Conservation (phyloP, 2,329 filamentous ascomycete genomes). For the Nigrospora osmanthi region DNA sequence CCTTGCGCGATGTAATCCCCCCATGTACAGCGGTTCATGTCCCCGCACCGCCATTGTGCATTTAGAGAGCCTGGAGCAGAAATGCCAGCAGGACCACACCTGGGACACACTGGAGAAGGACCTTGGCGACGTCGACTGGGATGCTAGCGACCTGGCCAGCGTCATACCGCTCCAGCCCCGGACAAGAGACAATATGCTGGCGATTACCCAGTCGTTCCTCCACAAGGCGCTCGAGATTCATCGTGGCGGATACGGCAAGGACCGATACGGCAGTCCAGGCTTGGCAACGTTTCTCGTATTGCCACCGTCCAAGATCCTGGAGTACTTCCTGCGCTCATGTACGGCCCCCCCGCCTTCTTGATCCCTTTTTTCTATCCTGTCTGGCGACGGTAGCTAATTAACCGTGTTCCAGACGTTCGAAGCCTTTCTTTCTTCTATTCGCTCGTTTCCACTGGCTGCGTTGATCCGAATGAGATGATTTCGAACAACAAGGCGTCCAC, state of each 20-base stretch:
- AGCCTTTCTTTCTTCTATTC: conserved; percentile 61
- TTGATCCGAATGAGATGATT: conserved; percentile 62
- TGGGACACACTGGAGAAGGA: conserved; percentile 37
- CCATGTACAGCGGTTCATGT: conserved; percentile 33
- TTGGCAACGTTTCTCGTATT: conserved; percentile 57
- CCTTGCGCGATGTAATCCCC: conserved; percentile 40
- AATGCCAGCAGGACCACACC: conserved; percentile 37
- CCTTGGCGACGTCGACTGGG: conserved; percentile 27
- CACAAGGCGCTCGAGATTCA: conserved; percentile 66
- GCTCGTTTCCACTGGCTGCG: conserved; percentile 47
- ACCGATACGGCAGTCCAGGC: conserved; percentile 35
- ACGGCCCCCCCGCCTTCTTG: too few species aligned
- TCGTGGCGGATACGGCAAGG: conserved; percentile 35
- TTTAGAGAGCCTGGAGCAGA: conserved; percentile 41
- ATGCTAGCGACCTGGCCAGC: conserved; percentile 26
- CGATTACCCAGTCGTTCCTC: conserved; percentile 62
- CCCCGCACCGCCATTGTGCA: conserved; percentile 43
- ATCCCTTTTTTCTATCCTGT: too few species aligned
- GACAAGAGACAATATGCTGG: conserved; percentile 62
- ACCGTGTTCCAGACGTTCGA: conserved; percentile 35
- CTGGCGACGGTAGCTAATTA: too few species aligned
- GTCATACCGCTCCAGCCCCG: conserved; percentile 37
- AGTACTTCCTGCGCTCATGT: conserved; percentile 57
- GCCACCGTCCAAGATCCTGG: conserved; percentile 57
- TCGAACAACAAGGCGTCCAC: conserved; percentile 59